Evolutionary conservation across 441 rosid genomes (phyloP).

Genomic region (Populus hybrid): DNA sequence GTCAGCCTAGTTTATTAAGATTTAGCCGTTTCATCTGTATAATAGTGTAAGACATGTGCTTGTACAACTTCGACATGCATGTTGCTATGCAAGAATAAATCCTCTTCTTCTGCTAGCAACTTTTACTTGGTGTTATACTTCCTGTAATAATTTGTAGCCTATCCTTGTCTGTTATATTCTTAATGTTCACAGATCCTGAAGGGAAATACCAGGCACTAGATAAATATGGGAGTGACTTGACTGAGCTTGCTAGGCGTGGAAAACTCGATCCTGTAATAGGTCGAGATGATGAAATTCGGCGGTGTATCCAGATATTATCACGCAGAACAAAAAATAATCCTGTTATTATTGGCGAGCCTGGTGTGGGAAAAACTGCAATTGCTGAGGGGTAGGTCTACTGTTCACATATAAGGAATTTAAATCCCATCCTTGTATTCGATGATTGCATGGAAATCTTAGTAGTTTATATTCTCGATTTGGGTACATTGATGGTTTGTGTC

Average conservation of each 20-base stretch:
- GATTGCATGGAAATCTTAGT: not conserved
- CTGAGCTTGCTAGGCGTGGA: slow-evolving; percentile 66
- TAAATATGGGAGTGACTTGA: slow-evolving; percentile 59
- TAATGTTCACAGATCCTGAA: slow-evolving; percentile 54
- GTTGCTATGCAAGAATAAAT: no score
- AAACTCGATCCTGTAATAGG: slow-evolving; percentile 70
- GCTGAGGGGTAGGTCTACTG: slow-evolving; percentile 48
- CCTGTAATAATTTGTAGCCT: not conserved
- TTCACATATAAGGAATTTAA: slow-evolving; percentile 2
- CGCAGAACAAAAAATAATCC: slow-evolving; percentile 66
- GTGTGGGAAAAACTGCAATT: slow-evolving; percentile 69
- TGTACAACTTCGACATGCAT: not conserved
- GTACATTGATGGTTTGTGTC: not conserved
- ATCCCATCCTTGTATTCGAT: not conserved
- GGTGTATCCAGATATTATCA: slow-evolving; percentile 57
- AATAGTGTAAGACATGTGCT: not conserved
- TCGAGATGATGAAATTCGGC: slow-evolving; percentile 62
- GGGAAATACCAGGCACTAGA: slow-evolving; percentile 54
- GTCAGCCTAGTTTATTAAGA: not conserved
- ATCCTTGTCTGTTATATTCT: slow-evolving; percentile 2
- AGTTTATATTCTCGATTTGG: no score
- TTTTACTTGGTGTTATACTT: no score
- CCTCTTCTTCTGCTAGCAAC: no score
- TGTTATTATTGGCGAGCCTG: slow-evolving; percentile 63
- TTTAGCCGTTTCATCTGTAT: not conserved